Conservation (phyloP, 2,329 filamentous ascomycete genomes). For the Pyrenophora teres region DNA sequence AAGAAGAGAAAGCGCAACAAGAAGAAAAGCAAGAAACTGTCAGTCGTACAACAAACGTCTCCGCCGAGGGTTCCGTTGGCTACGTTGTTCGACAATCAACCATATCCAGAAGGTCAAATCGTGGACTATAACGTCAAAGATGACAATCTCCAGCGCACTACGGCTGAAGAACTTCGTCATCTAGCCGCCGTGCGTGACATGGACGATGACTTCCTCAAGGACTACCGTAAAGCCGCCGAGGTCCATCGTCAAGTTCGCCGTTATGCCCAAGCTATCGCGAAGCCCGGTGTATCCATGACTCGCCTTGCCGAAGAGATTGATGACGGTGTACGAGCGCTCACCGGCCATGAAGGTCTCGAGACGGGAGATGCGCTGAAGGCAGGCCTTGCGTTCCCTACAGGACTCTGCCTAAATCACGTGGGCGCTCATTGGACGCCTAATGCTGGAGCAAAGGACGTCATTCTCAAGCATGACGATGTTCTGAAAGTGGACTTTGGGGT, state of each 20-base stretch:
- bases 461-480: slow-evolving; percentile 74
- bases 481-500: slow-evolving; percentile 75
- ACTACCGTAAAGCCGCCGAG: slow-evolving; percentile 85
- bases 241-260: slow-evolving; percentile 83
- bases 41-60: slow-evolving; percentile 64
- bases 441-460: slow-evolving; percentile 77
- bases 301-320: slow-evolving; percentile 84
- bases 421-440: slow-evolving; percentile 87
- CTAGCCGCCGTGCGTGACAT: slow-evolving; percentile 66
- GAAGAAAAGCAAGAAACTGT: slow-evolving; percentile 69
- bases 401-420: slow-evolving; percentile 79
- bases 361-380: slow-evolving; percentile 77
- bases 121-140: slow-evolving; percentile 67
- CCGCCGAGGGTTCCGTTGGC: slow-evolving; percentile 74
- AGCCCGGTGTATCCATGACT: slow-evolving; percentile 76
- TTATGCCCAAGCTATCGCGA: slow-evolving; percentile 76
- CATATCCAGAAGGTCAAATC: slow-evolving; percentile 76
- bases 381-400: slow-evolving; percentile 84
- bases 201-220: slow-evolving; percentile 73
- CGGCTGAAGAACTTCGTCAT: slow-evolving; percentile 79
- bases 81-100: slow-evolving; percentile 69
- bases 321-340: slow-evolving; percentile 73
- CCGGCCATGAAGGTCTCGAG: slow-evolving; percentile 73
- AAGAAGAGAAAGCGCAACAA: slow-evolving; percentile 74
- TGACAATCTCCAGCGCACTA: slow-evolving; percentile 77